phyloP scores from a whole-genome alignment of 345 rosid genomes.

The Trapa bicornis region DNA sequence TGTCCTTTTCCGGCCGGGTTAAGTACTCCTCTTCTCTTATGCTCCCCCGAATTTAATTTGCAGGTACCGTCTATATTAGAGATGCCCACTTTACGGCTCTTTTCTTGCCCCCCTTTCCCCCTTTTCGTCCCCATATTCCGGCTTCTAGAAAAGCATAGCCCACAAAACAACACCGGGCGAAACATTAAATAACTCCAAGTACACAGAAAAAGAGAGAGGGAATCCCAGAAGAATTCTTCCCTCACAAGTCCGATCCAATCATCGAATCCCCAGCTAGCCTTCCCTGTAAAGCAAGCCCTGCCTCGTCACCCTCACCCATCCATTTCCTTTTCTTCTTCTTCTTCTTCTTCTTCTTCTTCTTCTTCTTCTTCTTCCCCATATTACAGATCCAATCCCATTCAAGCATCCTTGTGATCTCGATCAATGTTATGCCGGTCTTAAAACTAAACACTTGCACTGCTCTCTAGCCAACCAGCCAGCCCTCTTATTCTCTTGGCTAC shows the following conservation, averaged over 20 bases:
- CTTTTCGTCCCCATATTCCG: neutral
- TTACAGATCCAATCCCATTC: too few relatives aligned
- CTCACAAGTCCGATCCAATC: neutral
- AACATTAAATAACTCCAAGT: neutral
- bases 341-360: neutral
- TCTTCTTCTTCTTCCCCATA: too few relatives aligned
- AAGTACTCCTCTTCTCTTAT: neutral
- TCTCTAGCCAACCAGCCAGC: neutral
- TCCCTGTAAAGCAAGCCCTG: constrained; percentile 6
- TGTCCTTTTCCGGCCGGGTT: neutral
- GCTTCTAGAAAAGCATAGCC: neutral
- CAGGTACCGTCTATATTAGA: neutral
- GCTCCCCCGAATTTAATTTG: neutral
- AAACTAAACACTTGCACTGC: neutral
- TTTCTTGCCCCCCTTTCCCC: neutral
- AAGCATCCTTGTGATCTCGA: too few relatives aligned
- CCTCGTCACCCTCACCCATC: neutral
- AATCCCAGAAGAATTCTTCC: neutral
- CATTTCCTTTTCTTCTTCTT: neutral
- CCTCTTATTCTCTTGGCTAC: neutral
- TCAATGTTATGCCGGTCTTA: neutral
- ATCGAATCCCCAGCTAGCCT: neutral
- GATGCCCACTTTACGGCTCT: neutral
- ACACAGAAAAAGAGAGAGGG: neutral
- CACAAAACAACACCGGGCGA: neutral